Conservation (phyloP, 2,329 filamentous ascomycete genomes). For the Sarocladium kiliense region DNA sequence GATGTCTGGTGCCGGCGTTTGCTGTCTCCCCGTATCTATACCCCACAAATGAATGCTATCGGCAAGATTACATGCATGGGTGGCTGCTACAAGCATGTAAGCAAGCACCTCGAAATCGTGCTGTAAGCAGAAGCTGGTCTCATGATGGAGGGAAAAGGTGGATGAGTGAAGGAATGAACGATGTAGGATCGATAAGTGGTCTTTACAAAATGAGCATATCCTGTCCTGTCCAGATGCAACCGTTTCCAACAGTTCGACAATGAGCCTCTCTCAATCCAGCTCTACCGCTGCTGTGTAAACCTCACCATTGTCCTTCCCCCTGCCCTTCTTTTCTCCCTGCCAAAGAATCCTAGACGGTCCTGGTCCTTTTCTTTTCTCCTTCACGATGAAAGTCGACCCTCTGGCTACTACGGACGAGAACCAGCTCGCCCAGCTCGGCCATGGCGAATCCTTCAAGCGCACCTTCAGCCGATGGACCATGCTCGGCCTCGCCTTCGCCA, state of each 20-base stretch:
- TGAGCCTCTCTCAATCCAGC: background rate
- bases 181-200: constrained; percentile 21
- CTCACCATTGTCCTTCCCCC: no score
- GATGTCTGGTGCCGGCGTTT: background rate
- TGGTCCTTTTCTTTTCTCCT: background rate
- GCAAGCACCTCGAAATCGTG: background rate
- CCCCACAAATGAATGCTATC: no score
- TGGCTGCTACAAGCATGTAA: background rate
- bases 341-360: background rate
- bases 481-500: constrained; percentile 43
- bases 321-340: no score
- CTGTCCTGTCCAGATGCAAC: background rate
- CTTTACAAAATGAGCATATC: background rate
- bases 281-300: background rate
- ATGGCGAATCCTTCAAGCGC: constrained; percentile 27
- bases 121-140: background rate
- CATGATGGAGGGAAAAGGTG: background rate
- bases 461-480: constrained; percentile 45
- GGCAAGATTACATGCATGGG: background rate
- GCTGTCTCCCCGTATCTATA: background rate
- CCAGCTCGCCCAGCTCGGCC: background rate
- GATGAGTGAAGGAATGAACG: constrained; percentile 19
- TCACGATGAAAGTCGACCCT: background rate
- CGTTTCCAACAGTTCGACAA: background rate
- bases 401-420: background rate